These are phyloP conservation scores for Acorus gramineus DNA, from an alignment of 106 monocot species.

Conservation along the genomic window DNA sequence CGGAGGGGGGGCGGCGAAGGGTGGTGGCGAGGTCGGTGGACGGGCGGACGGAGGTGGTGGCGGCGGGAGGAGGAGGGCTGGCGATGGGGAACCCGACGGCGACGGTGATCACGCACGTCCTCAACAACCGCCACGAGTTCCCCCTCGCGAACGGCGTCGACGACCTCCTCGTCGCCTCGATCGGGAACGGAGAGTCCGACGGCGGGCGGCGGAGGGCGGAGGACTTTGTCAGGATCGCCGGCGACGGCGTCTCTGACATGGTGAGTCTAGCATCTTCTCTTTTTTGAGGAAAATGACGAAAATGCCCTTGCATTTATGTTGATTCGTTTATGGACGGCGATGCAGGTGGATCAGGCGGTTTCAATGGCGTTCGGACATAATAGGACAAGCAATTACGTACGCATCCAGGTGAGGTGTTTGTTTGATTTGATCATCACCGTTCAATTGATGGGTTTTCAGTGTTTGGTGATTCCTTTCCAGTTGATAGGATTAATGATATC, in stretches of 20 bases:
- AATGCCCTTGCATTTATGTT: too few species aligned
- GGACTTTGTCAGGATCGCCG: conserved; percentile 53
- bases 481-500: too few species aligned
- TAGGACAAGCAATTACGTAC: conserved; percentile 48
- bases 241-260: conserved; percentile 48
- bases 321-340: too few species aligned
- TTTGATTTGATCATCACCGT: not conserved
- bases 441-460: not conserved
- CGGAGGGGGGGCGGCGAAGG: conserved; percentile 25
- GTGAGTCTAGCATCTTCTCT: conserved; percentile 8
- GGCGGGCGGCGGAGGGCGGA: conserved; percentile 1
- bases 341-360: conserved; percentile 69
- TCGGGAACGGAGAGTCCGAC: conserved; percentile 28
- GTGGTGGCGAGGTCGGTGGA: conserved; percentile 22
- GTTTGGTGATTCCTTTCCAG: not conserved
- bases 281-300: too few species aligned
- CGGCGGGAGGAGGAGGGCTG: conserved; percentile 24
- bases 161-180: conserved; percentile 63
- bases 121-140: conserved; percentile 88
- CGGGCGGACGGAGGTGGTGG: conserved; percentile 19
- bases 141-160: conserved; percentile 49
- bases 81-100: conserved; percentile 74
- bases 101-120: conserved; percentile 81
- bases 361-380: conserved; percentile 57
- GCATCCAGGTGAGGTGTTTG: conserved; percentile 44